Evolutionary conservation across 306 rosid genomes (phyloP), one percentile per base, ranked within the genome.

Genomic region (Acacia confusa): DNA sequence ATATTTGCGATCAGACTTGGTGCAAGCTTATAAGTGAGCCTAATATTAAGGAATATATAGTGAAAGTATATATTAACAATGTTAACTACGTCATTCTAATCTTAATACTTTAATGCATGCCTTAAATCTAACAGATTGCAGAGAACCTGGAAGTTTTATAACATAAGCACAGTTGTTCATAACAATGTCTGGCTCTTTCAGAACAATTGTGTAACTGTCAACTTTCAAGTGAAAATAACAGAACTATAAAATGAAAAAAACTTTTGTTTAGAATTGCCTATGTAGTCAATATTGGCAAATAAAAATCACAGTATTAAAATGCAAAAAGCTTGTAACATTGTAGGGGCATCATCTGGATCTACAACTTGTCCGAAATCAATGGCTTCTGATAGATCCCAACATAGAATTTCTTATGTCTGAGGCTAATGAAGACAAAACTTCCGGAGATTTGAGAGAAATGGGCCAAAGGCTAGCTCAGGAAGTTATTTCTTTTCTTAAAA

Each of bases 361-460:
- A 65, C 90, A 94, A 58, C 98, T 94, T 82, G 88, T 94, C 77
- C 92, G 97, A 78, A 94, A 94, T 84, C 98, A 94, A 76, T 94
- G 98, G 98, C 95, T 90, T 78, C 68, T 89, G 88, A 76, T 94
- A 61, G 98, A 94, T 89, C 97, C 98, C 53, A 89, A 85, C 84
- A 85, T 87, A 75, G 92, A 92, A 80, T 89, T 85, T 87, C 95
- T 94, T 27, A 92, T 94, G 98, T 94, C 98, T 2, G 91, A 90
- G 89, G 88, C 85, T 67, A 94, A 94, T 81, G 97, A 94, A 77
- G 97, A 94, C 74, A 94, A 87, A 88, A 94, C 98, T 60, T 89
- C 91, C n/a, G 97, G 94, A 73, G 98, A 94, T 84, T 94, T 94
- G 81, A 90, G 97, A 89, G 93, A 94, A 89, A 94, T 94, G 98